Evolutionary conservation across 2,329 filamentous ascomycete genomes (phyloP).

Genomic region (Talaromyces sp.): DNA sequence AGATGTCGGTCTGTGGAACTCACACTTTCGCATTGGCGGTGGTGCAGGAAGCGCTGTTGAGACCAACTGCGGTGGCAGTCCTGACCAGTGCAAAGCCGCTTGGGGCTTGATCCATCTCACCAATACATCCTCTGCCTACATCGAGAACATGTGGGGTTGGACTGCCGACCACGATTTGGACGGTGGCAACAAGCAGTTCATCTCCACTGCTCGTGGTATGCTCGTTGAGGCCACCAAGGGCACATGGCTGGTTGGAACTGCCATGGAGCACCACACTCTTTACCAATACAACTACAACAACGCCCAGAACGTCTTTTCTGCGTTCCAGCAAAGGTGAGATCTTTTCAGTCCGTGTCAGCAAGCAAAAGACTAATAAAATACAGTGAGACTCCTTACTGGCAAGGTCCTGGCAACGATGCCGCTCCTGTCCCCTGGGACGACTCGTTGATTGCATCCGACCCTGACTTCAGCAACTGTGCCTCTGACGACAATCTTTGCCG

Average conservation of each 20-base stretch:
- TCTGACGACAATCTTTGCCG: slow-evolving; percentile 27
- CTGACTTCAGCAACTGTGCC: slow-evolving; percentile 22
- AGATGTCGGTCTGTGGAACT: slow-evolving; percentile 48
- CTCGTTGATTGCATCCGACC: slow-evolving; percentile 18
- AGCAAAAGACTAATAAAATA: background rate
- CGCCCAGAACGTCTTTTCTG: slow-evolving; percentile 46
- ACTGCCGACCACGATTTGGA: slow-evolving; percentile 46
- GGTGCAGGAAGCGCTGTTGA: slow-evolving; percentile 37
- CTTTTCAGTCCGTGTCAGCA: background rate
- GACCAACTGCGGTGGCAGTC: slow-evolving; percentile 30
- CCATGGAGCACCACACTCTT: slow-evolving; percentile 49
- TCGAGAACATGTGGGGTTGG: slow-evolving; percentile 51
- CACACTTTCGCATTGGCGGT: slow-evolving; percentile 43
- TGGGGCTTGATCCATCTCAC: slow-evolving; percentile 49
- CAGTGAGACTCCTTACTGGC: slow-evolving; percentile 49
- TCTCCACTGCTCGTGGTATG: slow-evolving; percentile 41
- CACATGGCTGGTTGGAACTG: slow-evolving; percentile 50
- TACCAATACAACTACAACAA: slow-evolving; percentile 50
- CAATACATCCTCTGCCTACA: slow-evolving; percentile 42
- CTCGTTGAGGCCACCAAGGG: slow-evolving; percentile 43
- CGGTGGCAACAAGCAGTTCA: slow-evolving; percentile 20
- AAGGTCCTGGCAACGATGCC: slow-evolving; percentile 26
- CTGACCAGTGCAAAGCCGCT: slow-evolving; percentile 43
- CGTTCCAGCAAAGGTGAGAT: slow-evolving; percentile 26
- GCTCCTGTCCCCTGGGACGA: slow-evolving; percentile 23